These are phyloP conservation scores for Verticillium nonalfalfae DNA, from an alignment of 2,329 filamentous ascomycete species.

Conservation along the genomic window DNA sequence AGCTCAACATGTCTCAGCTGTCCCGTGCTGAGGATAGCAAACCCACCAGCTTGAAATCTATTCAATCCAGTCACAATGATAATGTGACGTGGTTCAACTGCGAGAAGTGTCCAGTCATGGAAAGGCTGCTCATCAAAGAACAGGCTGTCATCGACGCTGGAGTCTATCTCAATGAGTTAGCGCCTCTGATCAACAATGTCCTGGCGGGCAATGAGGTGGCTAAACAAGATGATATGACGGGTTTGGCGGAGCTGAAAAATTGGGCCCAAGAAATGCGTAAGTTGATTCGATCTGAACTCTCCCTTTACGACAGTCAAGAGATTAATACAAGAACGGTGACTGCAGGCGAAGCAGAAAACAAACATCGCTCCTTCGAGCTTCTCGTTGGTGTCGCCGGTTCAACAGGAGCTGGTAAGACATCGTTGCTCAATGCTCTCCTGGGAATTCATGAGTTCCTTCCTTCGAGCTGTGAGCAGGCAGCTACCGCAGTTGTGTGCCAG, in stretches of 20 bases:
- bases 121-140: background rate
- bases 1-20: no score
- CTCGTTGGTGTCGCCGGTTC: slow-evolving; percentile 16
- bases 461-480: slow-evolving; percentile 18
- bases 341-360: background rate
- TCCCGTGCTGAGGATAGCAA: no score
- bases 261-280: background rate
- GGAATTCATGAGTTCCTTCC: slow-evolving; percentile 18
- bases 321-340: background rate
- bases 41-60: no score
- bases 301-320: background rate
- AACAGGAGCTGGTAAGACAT: slow-evolving; percentile 20
- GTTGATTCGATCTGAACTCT: background rate
- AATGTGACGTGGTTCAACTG: background rate
- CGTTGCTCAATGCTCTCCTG: slow-evolving; percentile 13
- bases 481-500: slow-evolving; percentile 18
- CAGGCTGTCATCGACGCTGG: background rate
- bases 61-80: no score
- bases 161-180: background rate
- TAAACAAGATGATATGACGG: background rate
- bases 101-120: background rate
- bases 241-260: background rate
- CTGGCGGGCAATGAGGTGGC: background rate
- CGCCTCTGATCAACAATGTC: background rate
- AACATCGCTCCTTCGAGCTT: slow-evolving; percentile 9